Evolutionary conservation across 352 stramenopile genomes (phyloP).

Genomic region (Phytophthora idaei): DNA sequence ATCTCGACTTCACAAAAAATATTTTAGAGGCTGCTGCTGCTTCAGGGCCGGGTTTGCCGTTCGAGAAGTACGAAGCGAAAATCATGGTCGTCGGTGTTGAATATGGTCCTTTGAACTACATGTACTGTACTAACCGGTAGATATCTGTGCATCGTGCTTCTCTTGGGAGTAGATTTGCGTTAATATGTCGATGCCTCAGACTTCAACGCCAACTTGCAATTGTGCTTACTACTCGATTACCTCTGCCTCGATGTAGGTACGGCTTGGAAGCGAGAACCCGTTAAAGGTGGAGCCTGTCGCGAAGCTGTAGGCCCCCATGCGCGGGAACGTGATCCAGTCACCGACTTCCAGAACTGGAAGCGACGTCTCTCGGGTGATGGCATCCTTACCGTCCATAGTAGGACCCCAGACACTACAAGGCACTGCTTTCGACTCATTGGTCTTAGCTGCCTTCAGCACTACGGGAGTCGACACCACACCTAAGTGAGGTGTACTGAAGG

Average conservation of each 20-base stretch:
- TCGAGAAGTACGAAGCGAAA: too few relatives aligned
- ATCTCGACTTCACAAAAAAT: too few relatives aligned
- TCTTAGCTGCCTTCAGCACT: constrained; percentile 23
- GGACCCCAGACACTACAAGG: constrained; percentile 52
- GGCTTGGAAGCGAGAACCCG: constrained; percentile 46
- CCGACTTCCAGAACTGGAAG: constrained; percentile 51
- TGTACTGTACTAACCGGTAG: too few relatives aligned
- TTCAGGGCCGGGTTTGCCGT: too few relatives aligned
- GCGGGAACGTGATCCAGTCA: constrained; percentile 58
- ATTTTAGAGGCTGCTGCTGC: too few relatives aligned
- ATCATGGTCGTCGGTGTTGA: too few relatives aligned
- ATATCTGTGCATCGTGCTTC: too few relatives aligned
- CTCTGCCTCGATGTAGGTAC: constrained; percentile 45
- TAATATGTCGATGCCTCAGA: too few relatives aligned
- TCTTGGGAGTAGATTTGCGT: too few relatives aligned
- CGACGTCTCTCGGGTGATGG: constrained; percentile 42
- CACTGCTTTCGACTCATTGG: constrained; percentile 24
- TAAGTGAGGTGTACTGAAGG: constrained; percentile 49
- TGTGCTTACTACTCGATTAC: neutral
- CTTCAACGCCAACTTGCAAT: too few relatives aligned
- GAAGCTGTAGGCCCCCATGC: constrained; percentile 66
- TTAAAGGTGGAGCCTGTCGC: constrained; percentile 63
- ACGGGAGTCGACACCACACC: constrained; percentile 34
- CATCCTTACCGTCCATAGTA: constrained; percentile 61
- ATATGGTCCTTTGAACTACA: too few relatives aligned